Conservation (phyloP, 2,329 filamentous ascomycete species). For the Scedosporium dehoogii region DNA sequence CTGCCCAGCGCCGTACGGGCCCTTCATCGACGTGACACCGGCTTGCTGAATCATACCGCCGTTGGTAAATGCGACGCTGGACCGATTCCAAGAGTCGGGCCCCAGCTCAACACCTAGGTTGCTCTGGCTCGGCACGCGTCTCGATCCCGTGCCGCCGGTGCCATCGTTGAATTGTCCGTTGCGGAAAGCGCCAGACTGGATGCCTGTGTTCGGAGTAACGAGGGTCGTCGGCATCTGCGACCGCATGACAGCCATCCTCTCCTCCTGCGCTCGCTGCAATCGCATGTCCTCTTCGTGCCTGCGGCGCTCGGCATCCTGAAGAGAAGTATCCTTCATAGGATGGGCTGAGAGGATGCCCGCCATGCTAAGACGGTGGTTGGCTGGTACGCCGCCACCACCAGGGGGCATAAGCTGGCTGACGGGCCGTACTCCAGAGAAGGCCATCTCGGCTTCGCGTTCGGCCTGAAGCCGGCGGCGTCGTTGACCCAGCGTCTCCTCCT, state of each 20-base stretch:
- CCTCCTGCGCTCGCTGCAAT: slow-evolving; percentile 31
- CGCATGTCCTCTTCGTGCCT: slow-evolving; percentile 30
- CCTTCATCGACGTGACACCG: slow-evolving; percentile 15
- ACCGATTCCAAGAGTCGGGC: slow-evolving; percentile 12
- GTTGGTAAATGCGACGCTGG: slow-evolving; percentile 20
- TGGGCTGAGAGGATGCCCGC: slow-evolving; percentile 46
- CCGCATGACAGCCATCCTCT: slow-evolving; percentile 37
- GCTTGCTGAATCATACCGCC: slow-evolving; percentile 18
- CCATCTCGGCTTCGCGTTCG: slow-evolving; percentile 52
- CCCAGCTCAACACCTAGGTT: slow-evolving; percentile 9
- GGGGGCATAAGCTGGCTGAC: slow-evolving; percentile 9
- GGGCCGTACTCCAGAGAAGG: slow-evolving; percentile 16
- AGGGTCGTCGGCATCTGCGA: slow-evolving; percentile 38
- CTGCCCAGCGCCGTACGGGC: slow-evolving; percentile 14
- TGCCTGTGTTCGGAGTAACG: slow-evolving; percentile 17
- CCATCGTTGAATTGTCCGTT: slow-evolving; percentile 47
- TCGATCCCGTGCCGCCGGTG: slow-evolving; percentile 26
- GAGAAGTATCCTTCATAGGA: slow-evolving; percentile 28
- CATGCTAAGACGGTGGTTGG: slow-evolving; percentile 36
- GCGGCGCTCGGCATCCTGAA: slow-evolving; percentile 28
- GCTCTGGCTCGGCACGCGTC: slow-evolving; percentile 14
- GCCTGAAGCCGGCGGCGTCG: slow-evolving; percentile 64
- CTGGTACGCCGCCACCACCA: slow-evolving; percentile 2
- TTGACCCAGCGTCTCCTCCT: slow-evolving; percentile 72
- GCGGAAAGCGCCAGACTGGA: slow-evolving; percentile 22